Evolutionary conservation across 2,329 filamentous ascomycete species (phyloP).

Genomic region (Aspergillus quadricinctus): DNA sequence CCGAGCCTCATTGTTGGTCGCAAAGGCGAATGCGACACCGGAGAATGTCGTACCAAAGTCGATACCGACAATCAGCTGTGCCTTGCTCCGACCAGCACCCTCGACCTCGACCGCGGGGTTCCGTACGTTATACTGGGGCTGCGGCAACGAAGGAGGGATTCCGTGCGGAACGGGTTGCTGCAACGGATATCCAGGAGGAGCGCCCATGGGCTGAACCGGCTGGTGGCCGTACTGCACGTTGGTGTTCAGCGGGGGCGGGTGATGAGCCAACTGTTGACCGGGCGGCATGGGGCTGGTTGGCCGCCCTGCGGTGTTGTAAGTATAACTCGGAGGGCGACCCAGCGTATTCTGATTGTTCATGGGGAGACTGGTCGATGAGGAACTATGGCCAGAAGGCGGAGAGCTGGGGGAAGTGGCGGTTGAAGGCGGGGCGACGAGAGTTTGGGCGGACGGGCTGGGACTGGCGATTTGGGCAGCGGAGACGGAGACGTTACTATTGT

Average conservation of each 20-base stretch:
- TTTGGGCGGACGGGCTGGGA: slow-evolving; percentile 20
- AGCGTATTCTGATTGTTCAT: slow-evolving; percentile 54
- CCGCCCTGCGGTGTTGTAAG: slow-evolving; percentile 51
- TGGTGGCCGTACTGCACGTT: slow-evolving; percentile 48
- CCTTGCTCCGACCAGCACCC: slow-evolving; percentile 83
- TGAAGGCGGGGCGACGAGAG: slow-evolving; percentile 32
- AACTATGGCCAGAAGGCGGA: slow-evolving; percentile 38
- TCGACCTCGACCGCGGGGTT: slow-evolving; percentile 64
- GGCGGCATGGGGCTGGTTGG: slow-evolving; percentile 51
- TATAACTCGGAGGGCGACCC: slow-evolving; percentile 62
- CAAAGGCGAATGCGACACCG: slow-evolving; percentile 87
- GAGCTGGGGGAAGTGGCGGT: slow-evolving; percentile 31
- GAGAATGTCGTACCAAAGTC: slow-evolving; percentile 99
- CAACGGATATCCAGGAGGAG: slow-evolving; percentile 45
- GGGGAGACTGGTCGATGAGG: slow-evolving; percentile 48
- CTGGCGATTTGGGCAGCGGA: not conserved
- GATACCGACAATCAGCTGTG: slow-evolving; percentile 96
- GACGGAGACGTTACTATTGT: slow-evolving; percentile 35
- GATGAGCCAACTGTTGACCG: slow-evolving; percentile 39
- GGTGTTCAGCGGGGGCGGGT: slow-evolving; percentile 53
- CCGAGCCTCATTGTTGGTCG: slow-evolving; percentile 94
- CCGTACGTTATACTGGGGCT: slow-evolving; percentile 26
- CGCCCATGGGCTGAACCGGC: slow-evolving; percentile 30
- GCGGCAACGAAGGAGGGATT: slow-evolving; percentile 23
- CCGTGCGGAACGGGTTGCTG: slow-evolving; percentile 30